Conservation (phyloP, 306 rosid genomes). For the Begonia fuchsioides region DNA sequence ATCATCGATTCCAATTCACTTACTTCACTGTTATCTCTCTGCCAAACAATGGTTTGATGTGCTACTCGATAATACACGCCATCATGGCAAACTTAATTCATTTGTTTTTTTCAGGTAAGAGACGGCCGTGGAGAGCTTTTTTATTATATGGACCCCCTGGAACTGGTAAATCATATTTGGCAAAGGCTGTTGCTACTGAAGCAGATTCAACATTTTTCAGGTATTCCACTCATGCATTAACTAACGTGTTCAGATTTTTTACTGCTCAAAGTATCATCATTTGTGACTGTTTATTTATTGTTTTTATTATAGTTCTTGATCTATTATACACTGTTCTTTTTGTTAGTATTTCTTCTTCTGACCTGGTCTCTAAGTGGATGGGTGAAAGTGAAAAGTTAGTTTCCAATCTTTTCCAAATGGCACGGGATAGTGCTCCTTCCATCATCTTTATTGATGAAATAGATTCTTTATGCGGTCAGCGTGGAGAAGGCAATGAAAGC, state of each 20-base stretch:
- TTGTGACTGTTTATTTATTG: not conserved
- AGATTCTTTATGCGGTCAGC: constrained; percentile 91
- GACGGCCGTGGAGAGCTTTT: constrained; percentile 98
- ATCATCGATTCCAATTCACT: too few relatives aligned
- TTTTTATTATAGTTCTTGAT: not conserved
- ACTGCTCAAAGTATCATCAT: too few relatives aligned
- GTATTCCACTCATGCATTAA: constrained; percentile 14
- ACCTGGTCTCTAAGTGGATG: constrained; percentile 99
- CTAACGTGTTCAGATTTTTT: too few relatives aligned
- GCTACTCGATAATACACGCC: too few relatives aligned
- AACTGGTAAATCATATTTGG: constrained; percentile 96
- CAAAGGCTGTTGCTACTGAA: constrained; percentile 99
- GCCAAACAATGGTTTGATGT: too few relatives aligned
- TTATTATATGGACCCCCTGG: constrained; percentile 95
- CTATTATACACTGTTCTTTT: constrained; percentile 1
- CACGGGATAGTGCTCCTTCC: constrained; percentile 97
- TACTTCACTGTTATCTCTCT: too few relatives aligned
- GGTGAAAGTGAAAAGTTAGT: constrained; percentile 99
- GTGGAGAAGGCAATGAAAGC: constrained; percentile 99
- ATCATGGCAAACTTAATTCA: not conserved
- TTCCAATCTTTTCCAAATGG: constrained; percentile 94
- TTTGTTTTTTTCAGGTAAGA: constrained; percentile 46
- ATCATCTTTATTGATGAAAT: constrained; percentile 95
- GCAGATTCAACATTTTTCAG: constrained; percentile 98
- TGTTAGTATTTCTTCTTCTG: constrained; percentile 84